Evolutionary conservation across 176 grass and related monocot species (phyloP).

Genomic region (Otatea glauca): DNA sequence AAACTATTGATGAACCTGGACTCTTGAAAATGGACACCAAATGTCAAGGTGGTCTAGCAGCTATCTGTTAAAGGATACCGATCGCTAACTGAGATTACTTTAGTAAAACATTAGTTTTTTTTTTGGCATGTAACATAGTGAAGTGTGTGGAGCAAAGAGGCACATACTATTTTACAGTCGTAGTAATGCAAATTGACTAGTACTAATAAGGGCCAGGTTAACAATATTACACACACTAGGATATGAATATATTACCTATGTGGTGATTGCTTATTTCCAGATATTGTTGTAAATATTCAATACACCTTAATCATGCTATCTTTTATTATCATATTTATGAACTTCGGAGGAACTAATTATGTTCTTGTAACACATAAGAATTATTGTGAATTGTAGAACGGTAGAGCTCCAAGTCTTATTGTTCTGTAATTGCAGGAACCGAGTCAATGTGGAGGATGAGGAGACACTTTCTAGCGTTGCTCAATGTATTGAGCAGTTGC

Average conservation of each 20-base stretch:
- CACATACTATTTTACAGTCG: not conserved
- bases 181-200: not conserved
- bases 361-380: conserved; percentile 11
- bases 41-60: not conserved
- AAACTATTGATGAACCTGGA: not conserved
- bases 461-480: conserved; percentile 90
- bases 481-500: conserved; percentile 88
- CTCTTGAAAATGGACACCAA: not conserved
- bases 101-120: not conserved
- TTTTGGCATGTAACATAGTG: not conserved
- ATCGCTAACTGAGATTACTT: not conserved
- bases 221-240: conserved; percentile 1
- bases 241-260: conserved; percentile 10
- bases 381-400: not conserved
- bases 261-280: not conserved
- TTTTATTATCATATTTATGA: conserved; percentile 21
- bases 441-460: conserved; percentile 80
- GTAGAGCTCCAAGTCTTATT: conserved; percentile 28
- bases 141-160: not conserved
- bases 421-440: conserved; percentile 58
- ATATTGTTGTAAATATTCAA: conserved; percentile 1
- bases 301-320: conserved; percentile 16
- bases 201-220: not conserved
- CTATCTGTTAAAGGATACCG: conserved; percentile 24
- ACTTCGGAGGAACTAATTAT: conserved; percentile 28